Conservation (phyloP, 352 stramenopile species). For the Phytopythium delawarense region DNA sequence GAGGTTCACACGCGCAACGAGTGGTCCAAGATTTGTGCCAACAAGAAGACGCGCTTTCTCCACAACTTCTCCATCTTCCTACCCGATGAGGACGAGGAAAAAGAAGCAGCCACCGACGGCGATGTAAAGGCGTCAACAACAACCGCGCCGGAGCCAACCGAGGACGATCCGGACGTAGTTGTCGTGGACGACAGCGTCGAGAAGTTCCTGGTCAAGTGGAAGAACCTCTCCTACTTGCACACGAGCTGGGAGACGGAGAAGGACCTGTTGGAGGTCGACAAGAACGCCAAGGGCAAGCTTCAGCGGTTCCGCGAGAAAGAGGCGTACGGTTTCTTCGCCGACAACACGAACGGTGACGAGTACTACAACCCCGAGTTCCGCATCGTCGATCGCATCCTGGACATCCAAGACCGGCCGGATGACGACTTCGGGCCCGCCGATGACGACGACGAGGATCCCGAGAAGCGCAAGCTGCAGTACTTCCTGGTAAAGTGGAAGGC, state of each 20-base stretch:
- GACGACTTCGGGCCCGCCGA: conserved; percentile 64
- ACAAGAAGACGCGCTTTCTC: conserved; percentile 75
- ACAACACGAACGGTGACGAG: conserved; percentile 71
- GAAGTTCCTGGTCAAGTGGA: conserved; percentile 91
- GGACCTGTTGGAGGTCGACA: conserved; percentile 76
- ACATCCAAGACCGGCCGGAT: conserved; percentile 70
- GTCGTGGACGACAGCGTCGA: conserved; percentile 51
- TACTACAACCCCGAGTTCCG: conserved; percentile 90
- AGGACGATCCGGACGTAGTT: conserved; percentile 13
- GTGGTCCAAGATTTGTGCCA: conserved; percentile 69
- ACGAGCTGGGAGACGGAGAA: conserved; percentile 89
- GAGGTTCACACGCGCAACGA: conserved; percentile 79
- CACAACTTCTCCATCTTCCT: conserved; percentile 82
- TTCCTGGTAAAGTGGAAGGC: conserved; percentile 99
- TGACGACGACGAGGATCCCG: conserved; percentile 16
- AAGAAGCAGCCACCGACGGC: conserved; percentile 1
- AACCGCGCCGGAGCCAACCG: neutral
- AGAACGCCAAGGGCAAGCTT: conserved; percentile 84
- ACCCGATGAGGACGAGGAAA: conserved; percentile 43
- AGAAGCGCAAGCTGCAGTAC: conserved; percentile 69
- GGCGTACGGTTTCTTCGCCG: conserved; percentile 34
- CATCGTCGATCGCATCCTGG: conserved; percentile 87
- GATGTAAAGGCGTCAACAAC: neutral
- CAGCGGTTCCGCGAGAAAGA: conserved; percentile 85
- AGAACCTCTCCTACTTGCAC: conserved; percentile 86